Evolutionary conservation across 2,329 filamentous ascomycete genomes (phyloP), one percentile per base, ranked within the genome.

Genomic region (Helminthosporium solani): DNA sequence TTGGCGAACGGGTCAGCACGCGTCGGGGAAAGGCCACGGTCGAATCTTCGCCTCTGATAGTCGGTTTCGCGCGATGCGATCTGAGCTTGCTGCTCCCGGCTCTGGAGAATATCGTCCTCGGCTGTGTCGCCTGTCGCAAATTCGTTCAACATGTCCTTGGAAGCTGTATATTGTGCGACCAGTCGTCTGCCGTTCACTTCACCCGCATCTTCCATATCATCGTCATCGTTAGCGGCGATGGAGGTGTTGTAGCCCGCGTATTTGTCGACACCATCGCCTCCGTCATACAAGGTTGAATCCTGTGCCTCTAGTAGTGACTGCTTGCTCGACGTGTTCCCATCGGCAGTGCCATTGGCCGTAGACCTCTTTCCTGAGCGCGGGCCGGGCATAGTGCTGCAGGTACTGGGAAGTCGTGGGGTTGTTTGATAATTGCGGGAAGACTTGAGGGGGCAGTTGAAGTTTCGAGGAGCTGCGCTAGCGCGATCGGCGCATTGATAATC

Each of bases 161-260:
- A 92, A 20, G 94, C 94, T 28, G 94, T 99, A 73, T 99, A 99
- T 72, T 97, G 94, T 53, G 91, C 92, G 27, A 96, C 86, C 50
- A 99, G 78, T 49, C 89, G 83, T 62, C 87, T 83, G 58, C 88
- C 84, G 59, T 70, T 76, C 36, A 75, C 68, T n/a, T 77, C 84
- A 69, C 88, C 86, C 46, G 75, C 83, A 70, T 86, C 88, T 40
- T 81, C 81, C 82, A 90, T 89, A 62, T 86, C 85, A 56, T 91
- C 87, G 49, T 90, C 88, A 44, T 85, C 87, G 60, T 82, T 83
- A 45, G 85, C 83, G 31, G 91, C 87, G 59, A 97, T 88, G 33
- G 89, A 90, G n/a, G 83, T 88, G 68, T 94, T 87, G 70, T 97
- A 99, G 56, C 90, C 92, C 12, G 88, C 82, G 74, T 84, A 96